Conservation (phyloP, 2,329 filamentous ascomycete genomes). For the Mollisiaceae sp. region DNA sequence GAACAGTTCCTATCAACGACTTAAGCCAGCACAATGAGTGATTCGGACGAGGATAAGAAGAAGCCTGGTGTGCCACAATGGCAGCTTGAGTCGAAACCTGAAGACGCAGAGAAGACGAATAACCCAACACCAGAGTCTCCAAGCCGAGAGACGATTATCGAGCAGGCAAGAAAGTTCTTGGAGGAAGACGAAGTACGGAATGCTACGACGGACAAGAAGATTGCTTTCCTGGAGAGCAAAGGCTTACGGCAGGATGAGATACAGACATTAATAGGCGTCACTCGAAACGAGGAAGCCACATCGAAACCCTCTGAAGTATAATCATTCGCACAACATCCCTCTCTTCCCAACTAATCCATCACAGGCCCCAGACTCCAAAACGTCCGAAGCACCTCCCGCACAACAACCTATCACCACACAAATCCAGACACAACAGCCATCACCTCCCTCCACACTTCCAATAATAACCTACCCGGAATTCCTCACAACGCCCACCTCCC, state of each 20-base stretch:
- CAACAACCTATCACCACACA: conserved; percentile 13
- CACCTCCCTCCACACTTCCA: conserved; percentile 49
- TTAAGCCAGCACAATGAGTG: conserved; percentile 34
- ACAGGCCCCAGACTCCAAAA: conserved; percentile 9
- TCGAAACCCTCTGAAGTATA: conserved; percentile 14
- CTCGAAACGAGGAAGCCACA: conserved; percentile 37
- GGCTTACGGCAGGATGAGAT: conserved; percentile 73
- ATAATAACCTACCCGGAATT: conserved; percentile 76
- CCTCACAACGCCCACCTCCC: conserved; percentile 59
- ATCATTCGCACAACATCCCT: conserved; percentile 4
- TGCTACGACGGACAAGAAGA: conserved; percentile 73
- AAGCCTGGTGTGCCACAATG: conserved; percentile 34
- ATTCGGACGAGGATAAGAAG: conserved; percentile 35
- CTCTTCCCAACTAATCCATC: background rate
- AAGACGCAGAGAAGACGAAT: conserved; percentile 8
- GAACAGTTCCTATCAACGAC: conserved; percentile 9
- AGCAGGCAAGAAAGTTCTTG: conserved; percentile 78
- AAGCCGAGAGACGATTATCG: conserved; percentile 49
- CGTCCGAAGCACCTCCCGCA: background rate
- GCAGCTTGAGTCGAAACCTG: conserved; percentile 32
- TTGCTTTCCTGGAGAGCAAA: conserved; percentile 78
- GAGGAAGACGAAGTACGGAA: conserved; percentile 74
- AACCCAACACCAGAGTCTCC: conserved; percentile 19
- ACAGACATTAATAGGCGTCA: conserved; percentile 61
- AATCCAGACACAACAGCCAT: conserved; percentile 14